phyloP scores from a whole-genome alignment of 2,329 filamentous ascomycete genomes.

The Claviceps digitariae region DNA sequence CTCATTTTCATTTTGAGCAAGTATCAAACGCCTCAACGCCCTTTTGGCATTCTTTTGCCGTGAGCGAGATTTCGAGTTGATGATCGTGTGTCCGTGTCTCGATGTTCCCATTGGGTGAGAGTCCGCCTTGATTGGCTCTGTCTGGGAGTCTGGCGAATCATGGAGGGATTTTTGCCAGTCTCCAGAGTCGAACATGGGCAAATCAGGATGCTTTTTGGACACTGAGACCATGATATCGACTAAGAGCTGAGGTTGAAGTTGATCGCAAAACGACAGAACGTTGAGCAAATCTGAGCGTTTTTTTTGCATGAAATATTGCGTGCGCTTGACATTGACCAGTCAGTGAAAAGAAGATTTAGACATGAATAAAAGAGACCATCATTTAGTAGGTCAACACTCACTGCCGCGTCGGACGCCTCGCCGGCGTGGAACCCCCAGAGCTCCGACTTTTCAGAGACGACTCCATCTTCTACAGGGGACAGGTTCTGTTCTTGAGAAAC shows the following conservation, averaged over 20 bases:
- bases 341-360: background rate
- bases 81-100: constrained; percentile 18
- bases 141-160: constrained; percentile 4
- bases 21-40: constrained; percentile 17
- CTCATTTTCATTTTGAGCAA: constrained; percentile 15
- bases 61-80: constrained; percentile 15
- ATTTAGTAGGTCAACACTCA: constrained; percentile 12
- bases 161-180: constrained; percentile 21
- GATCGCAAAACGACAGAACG: constrained; percentile 27
- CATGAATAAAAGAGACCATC: background rate
- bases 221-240: constrained; percentile 28
- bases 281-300: constrained; percentile 26
- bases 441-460: constrained; percentile 21
- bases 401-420: constrained; percentile 19
- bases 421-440: constrained; percentile 26
- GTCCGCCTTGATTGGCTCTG: background rate
- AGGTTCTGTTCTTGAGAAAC: constrained; percentile 19
- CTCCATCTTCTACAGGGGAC: constrained; percentile 17
- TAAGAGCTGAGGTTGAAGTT: constrained; percentile 26
- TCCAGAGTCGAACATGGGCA: constrained; percentile 28
- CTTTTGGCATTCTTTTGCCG: constrained; percentile 21
- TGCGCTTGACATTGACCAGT: constrained; percentile 15
- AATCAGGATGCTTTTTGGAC: constrained; percentile 27
- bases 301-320: constrained; percentile 25
- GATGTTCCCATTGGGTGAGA: constrained; percentile 11